phyloP scores from a whole-genome alignment of 805 yeast genomes.

The Saccharomycopsis sp. region DNA sequence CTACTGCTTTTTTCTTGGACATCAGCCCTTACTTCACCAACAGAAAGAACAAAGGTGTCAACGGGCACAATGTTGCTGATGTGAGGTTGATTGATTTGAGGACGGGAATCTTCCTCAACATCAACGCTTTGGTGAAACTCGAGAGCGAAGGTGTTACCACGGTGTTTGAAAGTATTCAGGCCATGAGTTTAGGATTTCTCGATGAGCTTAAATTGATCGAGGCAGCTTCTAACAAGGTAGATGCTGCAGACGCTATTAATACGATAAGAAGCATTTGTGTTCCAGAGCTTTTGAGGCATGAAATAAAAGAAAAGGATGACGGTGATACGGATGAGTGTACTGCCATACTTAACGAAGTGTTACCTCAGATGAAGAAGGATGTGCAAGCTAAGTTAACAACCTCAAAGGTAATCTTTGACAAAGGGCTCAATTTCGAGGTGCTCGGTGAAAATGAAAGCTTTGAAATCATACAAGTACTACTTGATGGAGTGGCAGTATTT shows the following conservation, averaged over 20 bases:
- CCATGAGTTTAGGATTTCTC: background rate
- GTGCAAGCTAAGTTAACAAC: background rate
- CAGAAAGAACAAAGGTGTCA: background rate
- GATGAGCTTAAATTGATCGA: slow-evolving; percentile 3
- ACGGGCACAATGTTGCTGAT: slow-evolving; percentile 29
- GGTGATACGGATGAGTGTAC: background rate
- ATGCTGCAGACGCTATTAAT: background rate
- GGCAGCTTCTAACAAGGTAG: background rate
- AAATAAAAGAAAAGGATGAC: background rate
- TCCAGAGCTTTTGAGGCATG: too few species aligned
- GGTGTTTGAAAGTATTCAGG: background rate
- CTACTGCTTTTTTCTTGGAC: slow-evolving; percentile 2
- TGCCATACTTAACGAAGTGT: background rate
- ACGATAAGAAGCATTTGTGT: background rate
- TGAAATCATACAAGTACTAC: slow-evolving; percentile 1
- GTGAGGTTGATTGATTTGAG: slow-evolving; percentile 41
- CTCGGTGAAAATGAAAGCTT: background rate
- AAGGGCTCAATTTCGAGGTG: background rate
- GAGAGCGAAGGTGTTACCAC: background rate
- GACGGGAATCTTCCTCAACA: slow-evolving; percentile 42
- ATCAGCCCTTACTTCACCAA: slow-evolving; percentile 4
- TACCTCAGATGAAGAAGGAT: background rate
- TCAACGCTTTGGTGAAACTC: slow-evolving; percentile 30
- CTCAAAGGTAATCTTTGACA: background rate
- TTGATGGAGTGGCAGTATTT: slow-evolving; percentile 3